Percentiles rank a stretch among this genome's conserved stretches.
Evolutionary conservation across 2,329 filamentous ascomycete species (phyloP).

Genomic region (Mariannaea sp.): DNA sequence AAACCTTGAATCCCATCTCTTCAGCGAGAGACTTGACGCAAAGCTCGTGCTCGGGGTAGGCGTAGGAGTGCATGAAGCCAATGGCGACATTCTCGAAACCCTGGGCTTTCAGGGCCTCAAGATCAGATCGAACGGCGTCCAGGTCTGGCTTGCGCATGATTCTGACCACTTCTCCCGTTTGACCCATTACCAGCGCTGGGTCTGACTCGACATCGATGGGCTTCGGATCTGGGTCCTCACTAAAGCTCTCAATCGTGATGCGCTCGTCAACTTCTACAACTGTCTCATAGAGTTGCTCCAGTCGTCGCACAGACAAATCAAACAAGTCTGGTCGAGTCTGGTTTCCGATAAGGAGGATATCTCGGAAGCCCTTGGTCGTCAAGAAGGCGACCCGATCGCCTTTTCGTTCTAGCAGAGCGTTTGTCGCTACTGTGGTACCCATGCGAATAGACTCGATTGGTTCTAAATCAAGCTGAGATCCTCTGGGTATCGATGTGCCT

Average conservation of each 20-base stretch:
- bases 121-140: slow-evolving; percentile 56
- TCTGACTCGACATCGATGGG: slow-evolving; percentile 49
- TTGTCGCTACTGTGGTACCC: slow-evolving; percentile 82
- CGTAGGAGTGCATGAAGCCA: slow-evolving; percentile 75
- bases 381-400: slow-evolving; percentile 73
- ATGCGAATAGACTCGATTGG: slow-evolving; percentile 70
- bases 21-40: slow-evolving; percentile 43
- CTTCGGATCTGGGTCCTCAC: slow-evolving; percentile 66
- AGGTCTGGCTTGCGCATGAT: slow-evolving; percentile 65
- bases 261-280: slow-evolving; percentile 78
- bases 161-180: slow-evolving; percentile 71
- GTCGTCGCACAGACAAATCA: slow-evolving; percentile 70
- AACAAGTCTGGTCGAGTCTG: slow-evolving; percentile 76
- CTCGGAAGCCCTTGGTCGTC: slow-evolving; percentile 73
- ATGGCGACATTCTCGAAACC: slow-evolving; percentile 61
- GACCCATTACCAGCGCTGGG: slow-evolving; percentile 66
- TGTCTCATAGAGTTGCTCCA: slow-evolving; percentile 70
- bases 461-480: slow-evolving; percentile 42
- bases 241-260: slow-evolving; percentile 74
- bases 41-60: slow-evolving; percentile 60
- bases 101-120: slow-evolving; percentile 64
- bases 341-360: slow-evolving; percentile 74
- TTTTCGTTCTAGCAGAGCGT: slow-evolving; percentile 75
- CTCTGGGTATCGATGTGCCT: slow-evolving; percentile 41
- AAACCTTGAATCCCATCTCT: slow-evolving; percentile 50